phyloP scores from a whole-genome alignment of 2,329 filamentous ascomycete genomes.

The Aspergillus piperis region DNA sequence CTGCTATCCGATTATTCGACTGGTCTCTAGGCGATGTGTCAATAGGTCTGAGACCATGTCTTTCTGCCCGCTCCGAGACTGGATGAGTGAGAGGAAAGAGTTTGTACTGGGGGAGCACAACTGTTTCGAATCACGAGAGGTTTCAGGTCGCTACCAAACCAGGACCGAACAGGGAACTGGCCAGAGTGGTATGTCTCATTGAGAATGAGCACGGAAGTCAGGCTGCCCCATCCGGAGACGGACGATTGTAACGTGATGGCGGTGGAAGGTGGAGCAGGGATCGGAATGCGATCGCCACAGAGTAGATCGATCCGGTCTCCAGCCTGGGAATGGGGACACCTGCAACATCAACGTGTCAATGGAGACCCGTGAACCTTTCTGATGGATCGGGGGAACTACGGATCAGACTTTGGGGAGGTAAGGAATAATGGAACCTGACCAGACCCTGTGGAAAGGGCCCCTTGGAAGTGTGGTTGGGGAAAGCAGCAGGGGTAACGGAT shows the following conservation, averaged over 20 bases:
- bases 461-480: not conserved
- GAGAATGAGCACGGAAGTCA: slow-evolving; percentile 3
- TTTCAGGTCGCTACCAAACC: not conserved
- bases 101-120: not conserved
- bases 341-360: slow-evolving; percentile 18
- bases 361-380: not conserved
- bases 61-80: slow-evolving; percentile 8
- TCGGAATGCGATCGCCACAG: slow-evolving; percentile 20
- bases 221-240: not conserved
- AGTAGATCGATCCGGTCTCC: slow-evolving; percentile 12
- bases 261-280: slow-evolving; percentile 6
- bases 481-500: not conserved
- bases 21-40: not conserved
- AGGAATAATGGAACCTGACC: slow-evolving; percentile 4
- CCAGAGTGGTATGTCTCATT: slow-evolving; percentile 21
- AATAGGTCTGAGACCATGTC: slow-evolving; percentile 15
- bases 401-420: not conserved
- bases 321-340: slow-evolving; percentile 5
- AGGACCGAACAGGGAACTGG: slow-evolving; percentile 7
- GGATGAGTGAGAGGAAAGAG: not conserved
- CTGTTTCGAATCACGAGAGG: slow-evolving; percentile 3
- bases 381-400: slow-evolving; percentile 3
- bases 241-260: not conserved
- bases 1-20: not conserved
- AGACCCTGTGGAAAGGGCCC: not conserved